Evolutionary conservation across 495 filamentous ascomycete species (phyloP).

Genomic region (Pseudevernia furfuracea): DNA sequence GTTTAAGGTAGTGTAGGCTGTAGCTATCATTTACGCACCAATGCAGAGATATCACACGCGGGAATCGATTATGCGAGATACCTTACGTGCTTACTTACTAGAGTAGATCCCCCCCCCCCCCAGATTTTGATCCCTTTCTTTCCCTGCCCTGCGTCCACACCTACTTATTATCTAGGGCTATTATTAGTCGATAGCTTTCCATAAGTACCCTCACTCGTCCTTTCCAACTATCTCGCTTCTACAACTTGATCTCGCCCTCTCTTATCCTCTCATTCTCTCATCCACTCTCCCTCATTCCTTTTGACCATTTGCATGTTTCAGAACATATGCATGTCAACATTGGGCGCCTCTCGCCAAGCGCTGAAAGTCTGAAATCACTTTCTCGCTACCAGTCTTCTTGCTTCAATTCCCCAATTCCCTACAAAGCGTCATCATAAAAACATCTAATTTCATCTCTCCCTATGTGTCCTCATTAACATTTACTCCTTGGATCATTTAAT

Average conservation of each 20-base stretch:
- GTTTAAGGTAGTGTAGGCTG: no score
- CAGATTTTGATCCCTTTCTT: background rate
- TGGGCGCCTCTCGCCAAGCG: background rate
- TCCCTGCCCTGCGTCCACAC: background rate
- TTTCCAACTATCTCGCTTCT: background rate
- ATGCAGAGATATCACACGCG: background rate
- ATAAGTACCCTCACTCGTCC: background rate
- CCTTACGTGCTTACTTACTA: background rate
- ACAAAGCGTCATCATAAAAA: no score
- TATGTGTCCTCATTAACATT: background rate
- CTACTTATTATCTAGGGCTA: no score
- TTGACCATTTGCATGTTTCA: no score
- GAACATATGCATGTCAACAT: background rate
- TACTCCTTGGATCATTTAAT: background rate
- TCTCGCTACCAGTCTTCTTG: conserved; percentile 26
- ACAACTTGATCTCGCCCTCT: background rate
- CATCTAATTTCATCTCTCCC: conserved; percentile 35
- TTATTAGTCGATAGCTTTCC: no score
- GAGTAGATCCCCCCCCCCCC: background rate
- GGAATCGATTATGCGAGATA: background rate
- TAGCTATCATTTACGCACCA: no score
- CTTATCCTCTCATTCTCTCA: background rate
- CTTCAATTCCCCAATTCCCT: conserved; percentile 23
- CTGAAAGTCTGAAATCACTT: conserved; percentile 12
- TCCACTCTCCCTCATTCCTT: no score